Conservation (phyloP, 2,329 filamentous ascomycete species). For the Neospermospora avenae region DNA sequence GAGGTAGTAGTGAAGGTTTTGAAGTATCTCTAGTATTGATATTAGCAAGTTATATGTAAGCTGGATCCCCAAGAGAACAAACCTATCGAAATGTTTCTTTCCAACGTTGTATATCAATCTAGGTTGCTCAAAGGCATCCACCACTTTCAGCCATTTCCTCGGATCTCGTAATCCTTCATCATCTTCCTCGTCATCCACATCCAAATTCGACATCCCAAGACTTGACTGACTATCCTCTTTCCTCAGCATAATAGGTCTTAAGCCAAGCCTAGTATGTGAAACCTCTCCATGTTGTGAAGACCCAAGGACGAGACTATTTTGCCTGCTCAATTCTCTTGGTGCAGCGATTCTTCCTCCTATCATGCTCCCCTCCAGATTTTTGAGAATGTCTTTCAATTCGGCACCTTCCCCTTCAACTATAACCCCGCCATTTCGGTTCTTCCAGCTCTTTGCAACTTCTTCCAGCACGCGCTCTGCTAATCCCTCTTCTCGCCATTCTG, state of each 20-base stretch:
- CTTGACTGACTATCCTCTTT: slow-evolving; percentile 65
- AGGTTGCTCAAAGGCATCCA: slow-evolving; percentile 84
- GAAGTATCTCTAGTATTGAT: slow-evolving; percentile 48
- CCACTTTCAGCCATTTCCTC: slow-evolving; percentile 77
- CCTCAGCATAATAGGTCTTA: slow-evolving; percentile 46
- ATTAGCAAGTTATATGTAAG: slow-evolving; percentile 10
- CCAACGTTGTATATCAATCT: slow-evolving; percentile 69
- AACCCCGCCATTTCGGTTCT: slow-evolving; percentile 80
- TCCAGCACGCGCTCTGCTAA: slow-evolving; percentile 89
- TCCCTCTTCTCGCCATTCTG: slow-evolving; percentile 94
- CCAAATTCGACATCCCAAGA: slow-evolving; percentile 56
- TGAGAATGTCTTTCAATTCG: slow-evolving; percentile 77
- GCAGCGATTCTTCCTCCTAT: slow-evolving; percentile 69
- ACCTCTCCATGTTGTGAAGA: slow-evolving; percentile 48
- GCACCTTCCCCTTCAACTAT: slow-evolving; percentile 82
- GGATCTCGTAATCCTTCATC: slow-evolving; percentile 60
- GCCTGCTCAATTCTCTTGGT: slow-evolving; percentile 54
- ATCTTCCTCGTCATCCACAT: slow-evolving; percentile 53
- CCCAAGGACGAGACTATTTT: slow-evolving; percentile 64
- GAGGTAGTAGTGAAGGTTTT: slow-evolving; percentile 70
- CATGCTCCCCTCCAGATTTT: slow-evolving; percentile 83
- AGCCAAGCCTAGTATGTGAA: slow-evolving; percentile 53
- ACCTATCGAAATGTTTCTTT: slow-evolving; percentile 91
- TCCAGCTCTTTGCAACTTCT: slow-evolving; percentile 89
- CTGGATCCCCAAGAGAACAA: slow-evolving; percentile 29